Evolutionary conservation across 2,329 filamentous ascomycete species (phyloP), one percentile per base, ranked within the genome.

Genomic region (Cladosporium sp.): DNA sequence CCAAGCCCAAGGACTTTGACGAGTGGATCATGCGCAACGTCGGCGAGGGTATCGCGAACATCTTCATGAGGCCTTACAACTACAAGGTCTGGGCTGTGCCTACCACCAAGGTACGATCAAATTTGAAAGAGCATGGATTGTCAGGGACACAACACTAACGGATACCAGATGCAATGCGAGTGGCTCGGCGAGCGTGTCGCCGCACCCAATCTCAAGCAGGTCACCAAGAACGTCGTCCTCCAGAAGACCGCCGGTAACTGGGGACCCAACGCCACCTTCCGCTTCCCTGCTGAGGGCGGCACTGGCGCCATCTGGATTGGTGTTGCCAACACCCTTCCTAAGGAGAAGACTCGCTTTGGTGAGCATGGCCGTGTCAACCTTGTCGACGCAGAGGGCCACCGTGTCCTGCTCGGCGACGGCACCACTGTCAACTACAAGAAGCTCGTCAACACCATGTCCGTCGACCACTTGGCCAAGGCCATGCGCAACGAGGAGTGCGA

Each of bases 41-140:
- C 79, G 94, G 94, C 69, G 80, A 84, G 68, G 93, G 93, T 68
- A 83, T 99, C 70, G 93, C 92, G 65, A 86, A 99, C 75, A 83
- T 93, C 68, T 99, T 99, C 84, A 99, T 99, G 94, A 84, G 94
- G 69, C 94, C 94, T 56, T 99, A 99, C 84, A 99, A 99, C 85
- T 99, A 88, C 87, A 99, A 99, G 81, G 94, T 99, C 73, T 99
- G 94, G 94, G 94, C 94, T 62, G 93, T 97, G 68, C 94, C 94
- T 59, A 97, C 93, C 57, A 96, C 89, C 66, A 96, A 96, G 86
- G 91, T 95, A 82, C 20, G 40, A 40, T n/a, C 12, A 53, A 24
- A 55, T 17, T 5, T 8, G 1, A 17, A 32, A 51, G 20, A 52
- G 49, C 17, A 56, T 22, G 45, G 28, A 55, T 7, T 12, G 13